A percentile compares a stretch with the other conserved stretches of the same genome.
Evolutionary conservation across 2,329 filamentous ascomycete genomes (phyloP).

Genomic region (Gaeumannomyces tritici): DNA sequence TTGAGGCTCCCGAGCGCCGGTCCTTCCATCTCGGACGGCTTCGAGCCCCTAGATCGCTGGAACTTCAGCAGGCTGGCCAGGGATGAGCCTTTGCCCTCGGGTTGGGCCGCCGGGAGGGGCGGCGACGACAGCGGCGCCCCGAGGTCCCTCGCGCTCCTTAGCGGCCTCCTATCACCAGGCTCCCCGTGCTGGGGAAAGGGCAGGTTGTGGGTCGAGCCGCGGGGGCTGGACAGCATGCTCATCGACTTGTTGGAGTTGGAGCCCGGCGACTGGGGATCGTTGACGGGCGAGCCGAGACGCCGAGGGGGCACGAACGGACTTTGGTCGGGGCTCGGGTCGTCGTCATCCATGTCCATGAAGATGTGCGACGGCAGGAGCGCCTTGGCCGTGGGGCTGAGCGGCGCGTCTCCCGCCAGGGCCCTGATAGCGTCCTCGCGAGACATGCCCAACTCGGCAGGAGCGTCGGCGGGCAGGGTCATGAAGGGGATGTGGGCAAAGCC

Average conservation of each 20-base stretch:
- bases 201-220: constrained; percentile 48
- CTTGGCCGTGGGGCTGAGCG: constrained; percentile 68
- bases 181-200: constrained; percentile 43
- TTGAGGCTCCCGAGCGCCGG: constrained; percentile 61
- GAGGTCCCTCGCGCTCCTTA: constrained; percentile 18
- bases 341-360: constrained; percentile 32
- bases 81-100: constrained; percentile 14
- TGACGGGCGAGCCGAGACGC: constrained; percentile 21
- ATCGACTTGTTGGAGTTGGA: constrained; percentile 46
- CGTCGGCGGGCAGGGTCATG: constrained; percentile 24
- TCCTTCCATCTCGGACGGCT: constrained; percentile 49
- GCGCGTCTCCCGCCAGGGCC: constrained; percentile 52
- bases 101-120: constrained; percentile 14
- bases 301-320: constrained; percentile 26
- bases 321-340: constrained; percentile 31
- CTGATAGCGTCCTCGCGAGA: constrained; percentile 53
- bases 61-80: constrained; percentile 45
- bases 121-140: constrained; percentile 30
- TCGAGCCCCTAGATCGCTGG: constrained; percentile 52
- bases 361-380: constrained; percentile 62
- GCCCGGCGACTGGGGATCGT: constrained; percentile 49
- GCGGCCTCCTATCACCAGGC: constrained; percentile 31
- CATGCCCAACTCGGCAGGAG: constrained; percentile 11
- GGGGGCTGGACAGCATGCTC: constrained; percentile 52
- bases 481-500: constrained; percentile 45